Evolutionary conservation across 169 alveolate species (phyloP).

Genomic region (Cystoisospora suis): DNA sequence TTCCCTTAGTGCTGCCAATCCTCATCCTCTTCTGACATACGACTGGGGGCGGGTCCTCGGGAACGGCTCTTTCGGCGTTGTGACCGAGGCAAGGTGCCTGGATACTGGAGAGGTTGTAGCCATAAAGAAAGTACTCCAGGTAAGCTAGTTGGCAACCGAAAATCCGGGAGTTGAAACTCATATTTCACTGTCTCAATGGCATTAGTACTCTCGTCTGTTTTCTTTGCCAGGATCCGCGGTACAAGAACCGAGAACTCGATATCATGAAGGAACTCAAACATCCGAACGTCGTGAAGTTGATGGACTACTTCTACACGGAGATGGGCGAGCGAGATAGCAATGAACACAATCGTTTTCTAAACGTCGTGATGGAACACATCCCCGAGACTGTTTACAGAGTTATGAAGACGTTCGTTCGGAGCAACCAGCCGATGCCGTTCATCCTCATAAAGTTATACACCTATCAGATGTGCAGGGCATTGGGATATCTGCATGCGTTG

Average conservation of each 20-base stretch:
- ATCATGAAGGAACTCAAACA: slow-evolving; percentile 93
- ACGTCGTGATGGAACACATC: slow-evolving; percentile 97
- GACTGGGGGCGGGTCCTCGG: slow-evolving; percentile 91
- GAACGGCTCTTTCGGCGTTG: slow-evolving; percentile 98
- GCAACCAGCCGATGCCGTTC: slow-evolving; percentile 88
- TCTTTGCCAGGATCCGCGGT: slow-evolving; percentile 86
- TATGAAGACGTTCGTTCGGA: slow-evolving; percentile 87
- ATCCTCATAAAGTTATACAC: slow-evolving; percentile 92
- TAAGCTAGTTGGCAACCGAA: slow-evolving; percentile 12
- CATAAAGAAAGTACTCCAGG: slow-evolving; percentile 96
- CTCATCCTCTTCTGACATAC: slow-evolving; percentile 35
- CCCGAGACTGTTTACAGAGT: slow-evolving; percentile 96
- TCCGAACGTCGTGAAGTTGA: slow-evolving; percentile 91
- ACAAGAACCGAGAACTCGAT: slow-evolving; percentile 95
- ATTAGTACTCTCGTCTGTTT: background rate
- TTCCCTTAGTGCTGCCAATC: background rate
- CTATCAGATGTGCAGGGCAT: slow-evolving; percentile 93
- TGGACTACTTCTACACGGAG: slow-evolving; percentile 89
- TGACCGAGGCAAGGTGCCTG: slow-evolving; percentile 90
- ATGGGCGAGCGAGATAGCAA: slow-evolving; percentile 43
- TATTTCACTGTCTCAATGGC: background rate
- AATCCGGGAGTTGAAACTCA: background rate
- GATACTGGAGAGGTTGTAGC: slow-evolving; percentile 97
- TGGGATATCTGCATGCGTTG: slow-evolving; percentile 93
- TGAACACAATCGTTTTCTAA: slow-evolving; percentile 82